Evolutionary conservation across 163 green algal genomes (phyloP).

Genomic region (Scenedesmus sp.): DNA sequence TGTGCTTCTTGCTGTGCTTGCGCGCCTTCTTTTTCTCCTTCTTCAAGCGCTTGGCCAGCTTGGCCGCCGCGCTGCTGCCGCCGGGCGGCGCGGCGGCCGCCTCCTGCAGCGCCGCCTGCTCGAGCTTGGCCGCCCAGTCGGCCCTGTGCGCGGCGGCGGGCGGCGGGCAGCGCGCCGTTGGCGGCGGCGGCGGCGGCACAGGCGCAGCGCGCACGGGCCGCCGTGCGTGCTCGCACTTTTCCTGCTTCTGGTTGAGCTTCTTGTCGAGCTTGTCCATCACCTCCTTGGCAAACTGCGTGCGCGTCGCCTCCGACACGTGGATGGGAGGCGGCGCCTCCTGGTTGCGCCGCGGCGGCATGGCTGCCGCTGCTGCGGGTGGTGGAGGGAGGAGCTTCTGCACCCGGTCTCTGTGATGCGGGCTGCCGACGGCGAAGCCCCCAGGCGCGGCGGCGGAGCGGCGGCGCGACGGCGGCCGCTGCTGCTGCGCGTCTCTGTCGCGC

Average conservation of each 20-base stretch:
- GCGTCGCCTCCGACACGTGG: conserved; percentile 15
- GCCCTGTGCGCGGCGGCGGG: not conserved
- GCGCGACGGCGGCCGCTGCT: no score
- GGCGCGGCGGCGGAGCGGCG: no score
- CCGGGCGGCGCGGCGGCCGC: not conserved
- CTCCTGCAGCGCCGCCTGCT: conserved; percentile 34
- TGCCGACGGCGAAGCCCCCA: no score
- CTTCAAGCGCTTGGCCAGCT: not conserved
- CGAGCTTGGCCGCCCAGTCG: conserved; percentile 29
- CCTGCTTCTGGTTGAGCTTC: conserved; percentile 41
- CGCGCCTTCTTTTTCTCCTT: conserved; percentile 15
- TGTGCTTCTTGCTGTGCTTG: conserved; percentile 20
- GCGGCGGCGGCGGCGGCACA: not conserved
- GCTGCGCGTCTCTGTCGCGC: no score
- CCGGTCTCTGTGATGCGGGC: not conserved
- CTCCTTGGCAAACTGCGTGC: conserved; percentile 30
- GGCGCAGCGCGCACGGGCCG: not conserved
- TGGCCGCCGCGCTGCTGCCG: not conserved
- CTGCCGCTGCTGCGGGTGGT: not conserved
- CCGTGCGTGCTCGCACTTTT: not conserved
- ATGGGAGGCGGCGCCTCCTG: conserved; percentile 25
- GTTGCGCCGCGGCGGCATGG: not conserved
- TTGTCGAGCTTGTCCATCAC: conserved; percentile 19
- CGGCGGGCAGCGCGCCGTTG: not conserved
- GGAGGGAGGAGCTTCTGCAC: not conserved